Conservation (phyloP, 257 asterid genomes). For the Fraxinus americana region DNA sequence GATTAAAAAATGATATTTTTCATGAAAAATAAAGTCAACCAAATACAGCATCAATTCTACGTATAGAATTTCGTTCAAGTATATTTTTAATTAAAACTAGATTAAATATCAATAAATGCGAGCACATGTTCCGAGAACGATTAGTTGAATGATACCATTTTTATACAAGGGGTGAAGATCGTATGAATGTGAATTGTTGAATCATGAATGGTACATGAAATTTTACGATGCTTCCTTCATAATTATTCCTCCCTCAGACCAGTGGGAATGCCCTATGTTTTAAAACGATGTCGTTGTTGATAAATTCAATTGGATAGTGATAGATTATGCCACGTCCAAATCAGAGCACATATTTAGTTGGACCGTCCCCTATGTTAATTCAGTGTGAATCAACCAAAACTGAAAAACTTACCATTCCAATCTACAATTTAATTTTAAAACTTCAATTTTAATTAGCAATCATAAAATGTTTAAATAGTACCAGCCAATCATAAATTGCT, state of each 20-base stretch:
- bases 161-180: neutral
- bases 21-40: no score
- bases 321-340: neutral
- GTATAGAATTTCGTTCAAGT: no score
- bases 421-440: neutral
- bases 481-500: no score
- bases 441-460: no score
- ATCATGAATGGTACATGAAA: constrained; percentile 6
- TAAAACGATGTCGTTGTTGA: neutral
- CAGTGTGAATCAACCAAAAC: neutral
- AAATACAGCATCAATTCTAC: no score
- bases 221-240: constrained; percentile 12
- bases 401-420: neutral
- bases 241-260: neutral
- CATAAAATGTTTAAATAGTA: no score
- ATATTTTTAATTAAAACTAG: no score
- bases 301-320: neutral
- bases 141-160: neutral
- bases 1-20: no score
- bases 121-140: neutral
- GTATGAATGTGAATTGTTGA: neutral
- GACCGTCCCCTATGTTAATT: neutral
- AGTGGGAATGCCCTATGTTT: neutral
- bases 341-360: neutral
- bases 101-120: neutral